Base-by-base conservation (phyloP, 345 rosid species). In the Dimocarpus longan region DNA sequence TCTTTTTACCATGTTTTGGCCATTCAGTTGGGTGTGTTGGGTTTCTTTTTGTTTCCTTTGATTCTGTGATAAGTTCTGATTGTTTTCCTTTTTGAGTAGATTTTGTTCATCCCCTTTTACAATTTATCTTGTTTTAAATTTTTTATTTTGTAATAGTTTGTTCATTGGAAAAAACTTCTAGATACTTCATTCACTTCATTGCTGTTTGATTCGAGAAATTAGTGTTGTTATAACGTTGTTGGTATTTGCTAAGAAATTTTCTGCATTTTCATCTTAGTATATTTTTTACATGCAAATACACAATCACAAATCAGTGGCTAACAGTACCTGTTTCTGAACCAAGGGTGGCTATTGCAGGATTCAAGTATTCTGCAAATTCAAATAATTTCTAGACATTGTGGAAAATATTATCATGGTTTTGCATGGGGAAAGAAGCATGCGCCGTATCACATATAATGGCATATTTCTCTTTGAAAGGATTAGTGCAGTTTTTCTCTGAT, bases 21-120 rank as follows among this genome's bases (percentile, higher is more conserved):
- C 32, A 9, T 60, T 50, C 39, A 77, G 57, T 68, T 68, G 15
- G 62, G 56, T 48, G 11, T 72, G 32, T 54, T 62, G 64, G 71
- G 62, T 56, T 15, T 16, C 60, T 54, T 3, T 54, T 54, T 54
- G 60, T 54, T 46, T 46, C 52, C 52, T 46, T 46, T 46, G 8
- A 7, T 46, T 46, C 12, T 46, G 52, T 46, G 52, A 46, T 46
- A 11, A 46, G 52, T 54, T 16, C 60, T 19, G 1, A 12, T 54
- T 54, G 18, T 15, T 54, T 15, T 6, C 18, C 21, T 19, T 16
- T 15, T 19, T 54, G 18, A 8, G 21, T 54, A 13, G 60, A 15
- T 54, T 54, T 54, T 54, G 60, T 54, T 54, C 21, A 54, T 54
- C n/a, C 21, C 21, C 60, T 19, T 54, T 15, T 54, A 15, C 60